Base-by-base conservation (phyloP, 805 yeast genomes). In the Ogataea naganishii region DNA sequence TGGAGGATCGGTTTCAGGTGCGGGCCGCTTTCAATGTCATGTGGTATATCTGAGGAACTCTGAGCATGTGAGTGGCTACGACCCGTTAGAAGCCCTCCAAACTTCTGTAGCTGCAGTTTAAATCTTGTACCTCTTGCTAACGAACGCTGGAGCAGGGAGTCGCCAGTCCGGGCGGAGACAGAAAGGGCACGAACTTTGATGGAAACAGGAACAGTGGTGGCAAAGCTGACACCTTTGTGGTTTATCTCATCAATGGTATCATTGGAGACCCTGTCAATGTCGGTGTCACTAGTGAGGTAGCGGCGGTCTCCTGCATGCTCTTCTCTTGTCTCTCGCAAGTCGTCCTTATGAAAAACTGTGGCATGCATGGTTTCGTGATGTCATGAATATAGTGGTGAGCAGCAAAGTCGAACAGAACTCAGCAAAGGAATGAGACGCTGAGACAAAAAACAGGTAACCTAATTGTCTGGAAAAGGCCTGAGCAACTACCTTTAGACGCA, bases 1-100 rank as follows among this genome's bases (percentile, higher is more conserved):
- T 65, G 47, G 3, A 75, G 56, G 17, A 75, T 58, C 4, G 56
- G 47, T 31, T 62, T 60, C 42, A 60, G 21, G 3, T 30, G 12
- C 7, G 29, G 34, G 16, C 34, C 37, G 11, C 42, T 36, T 20
- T 42, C 54, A 7, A 51, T 35, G 30, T 47, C 51, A 11, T 13
- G 20, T 24, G 18, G 6, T 11, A 12, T 8, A n/a, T 23, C 30
- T 14, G 14, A 18, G 3, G 11, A 18, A 11, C 26, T 16, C 7
- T 14, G n/a, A 8, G 19, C 11, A 10, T 19, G 19, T 16, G 24
- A 21, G 16, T 34, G 19, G 14, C 18, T 10, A 21, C 30, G 15
- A 18, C 25, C 19, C 19, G n/a, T 14, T 18, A 21, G 19, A 26
- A 20, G 14, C 7, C 15, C 14, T 21, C 20, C 5, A 20, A 6